Conservation (phyloP, 129 eudicot species). For the Flaveria sonorensis region DNA sequence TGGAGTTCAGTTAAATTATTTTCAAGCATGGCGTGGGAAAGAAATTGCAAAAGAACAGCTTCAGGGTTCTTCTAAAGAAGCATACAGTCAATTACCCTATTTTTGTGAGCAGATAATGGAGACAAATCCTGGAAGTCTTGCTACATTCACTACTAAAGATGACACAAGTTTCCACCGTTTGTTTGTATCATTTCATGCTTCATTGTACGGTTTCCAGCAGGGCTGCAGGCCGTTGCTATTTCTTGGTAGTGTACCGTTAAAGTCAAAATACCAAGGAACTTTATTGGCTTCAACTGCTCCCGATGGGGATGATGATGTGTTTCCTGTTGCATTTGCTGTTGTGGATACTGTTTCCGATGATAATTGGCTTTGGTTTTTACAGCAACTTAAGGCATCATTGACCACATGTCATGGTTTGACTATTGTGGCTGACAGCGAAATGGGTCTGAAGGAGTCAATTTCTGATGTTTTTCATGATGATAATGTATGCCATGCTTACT, state of each 20-base stretch:
- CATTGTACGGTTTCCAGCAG: conserved; percentile 69
- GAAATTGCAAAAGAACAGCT: conserved; percentile 96
- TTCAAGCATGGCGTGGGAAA: conserved; percentile 99
- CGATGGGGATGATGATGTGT: conserved; percentile 81
- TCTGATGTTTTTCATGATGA: conserved; percentile 57
- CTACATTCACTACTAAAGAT: conserved; percentile 84
- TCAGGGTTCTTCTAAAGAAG: conserved; percentile 96
- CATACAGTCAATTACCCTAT: conserved; percentile 75
- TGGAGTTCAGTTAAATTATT: conserved; percentile 85
- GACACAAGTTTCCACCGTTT: conserved; percentile 92
- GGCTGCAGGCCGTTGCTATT: conserved; percentile 91
- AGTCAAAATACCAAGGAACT: conserved; percentile 91
- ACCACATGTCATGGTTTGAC: conserved; percentile 54
- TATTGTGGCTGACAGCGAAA: conserved; percentile 75
- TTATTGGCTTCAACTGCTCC: conserved; percentile 86
- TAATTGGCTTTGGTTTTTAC: conserved; percentile 89
- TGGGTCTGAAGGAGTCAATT: conserved; percentile 74
- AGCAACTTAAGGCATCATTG: conserved; percentile 69
- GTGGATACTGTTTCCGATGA: conserved; percentile 74
- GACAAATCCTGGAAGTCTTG: conserved; percentile 95
- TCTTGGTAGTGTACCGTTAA: conserved; percentile 71
- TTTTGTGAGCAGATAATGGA: conserved; percentile 87
- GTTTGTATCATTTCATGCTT: conserved; percentile 80
- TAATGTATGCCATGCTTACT: conserved; percentile 65
- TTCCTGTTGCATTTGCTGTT: conserved; percentile 96